phyloP scores from a whole-genome alignment of 257 asterid genomes.

The Solanum piurae region DNA sequence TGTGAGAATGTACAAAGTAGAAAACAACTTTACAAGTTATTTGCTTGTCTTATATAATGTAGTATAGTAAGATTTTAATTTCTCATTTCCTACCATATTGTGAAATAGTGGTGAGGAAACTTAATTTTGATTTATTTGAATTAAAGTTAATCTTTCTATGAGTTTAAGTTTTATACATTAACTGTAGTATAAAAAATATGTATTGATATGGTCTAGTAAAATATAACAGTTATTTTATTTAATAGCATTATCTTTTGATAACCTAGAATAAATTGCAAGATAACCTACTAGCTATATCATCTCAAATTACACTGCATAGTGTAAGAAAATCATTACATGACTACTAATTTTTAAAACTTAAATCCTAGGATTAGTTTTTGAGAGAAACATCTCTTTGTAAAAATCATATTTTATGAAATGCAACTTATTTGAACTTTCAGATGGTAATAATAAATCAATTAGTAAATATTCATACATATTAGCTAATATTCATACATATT shows the following conservation, averaged over 20 bases:
- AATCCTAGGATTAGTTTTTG: background rate
- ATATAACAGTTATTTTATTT: background rate
- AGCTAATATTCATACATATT: background rate
- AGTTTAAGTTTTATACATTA: background rate
- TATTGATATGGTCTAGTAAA: background rate
- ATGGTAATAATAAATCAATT: background rate
- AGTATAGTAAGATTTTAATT: background rate
- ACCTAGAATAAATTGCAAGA: background rate
- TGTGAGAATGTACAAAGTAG: background rate
- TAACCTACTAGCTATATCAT: background rate
- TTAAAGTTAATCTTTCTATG: background rate
- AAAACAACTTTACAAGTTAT: background rate
- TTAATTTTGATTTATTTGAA: background rate
- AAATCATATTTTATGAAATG: background rate
- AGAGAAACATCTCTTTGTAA: background rate
- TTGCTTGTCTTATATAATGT: background rate
- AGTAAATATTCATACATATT: background rate
- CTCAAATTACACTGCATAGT: background rate
- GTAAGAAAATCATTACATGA: background rate
- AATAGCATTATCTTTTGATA: background rate
- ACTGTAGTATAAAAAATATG: background rate
- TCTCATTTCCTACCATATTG: background rate
- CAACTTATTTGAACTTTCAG: background rate
- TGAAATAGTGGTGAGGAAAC: background rate
- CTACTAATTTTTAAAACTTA: background rate